Evolutionary conservation across 495 filamentous ascomycete species (phyloP), one percentile per base, ranked within the genome.

Genomic region (Xylaria bambusicola): DNA sequence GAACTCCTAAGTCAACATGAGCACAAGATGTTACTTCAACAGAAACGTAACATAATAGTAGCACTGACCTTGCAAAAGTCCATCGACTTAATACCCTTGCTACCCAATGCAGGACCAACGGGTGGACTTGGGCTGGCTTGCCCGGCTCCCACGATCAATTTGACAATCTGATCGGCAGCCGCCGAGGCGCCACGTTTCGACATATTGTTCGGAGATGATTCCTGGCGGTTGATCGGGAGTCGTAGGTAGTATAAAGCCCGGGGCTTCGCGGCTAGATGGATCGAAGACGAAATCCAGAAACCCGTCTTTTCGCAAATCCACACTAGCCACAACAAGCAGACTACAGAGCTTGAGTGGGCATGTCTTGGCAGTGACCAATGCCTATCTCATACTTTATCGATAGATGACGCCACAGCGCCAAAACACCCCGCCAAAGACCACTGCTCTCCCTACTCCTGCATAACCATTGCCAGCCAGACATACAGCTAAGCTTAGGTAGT

Each of bases 11-110:
- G 45, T 18, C 31, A 6, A 55, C 26, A 58, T 46, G 6, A 50
- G 66, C 29, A n/a, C 31, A 35, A 9, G 4, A 27, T 48, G 7
- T 31, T 40, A 52, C 27, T 36, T 15, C 15, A 10, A 20, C 12
- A 35, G 17, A 21, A 18, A 6, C 2, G 8, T 8, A 20, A 15
- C 17, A 29, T 10, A 23, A 26, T n/a, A 17, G 23, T 45, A 40
- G 35, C 61, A 62, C 78, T 64, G 68, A 97, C 94, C 84, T 98
- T 98, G 84, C 94, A 98, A 73, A 98, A 98, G 76, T 99, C 95
- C 89, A 99, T 99, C 60, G 89, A 93, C 81, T 99, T 99, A 40
- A 99, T 90, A 80, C 94, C 94, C 81, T 97, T 98, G 73, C 89
- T 93, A 73, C 94, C 94, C 62, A 99, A 82, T 44, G 94, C 95